A percentile compares a stretch with the other conserved stretches of the same genome.
These are phyloP conservation scores for Patellifolia procumbens DNA, from an alignment of 179 eudicot genomes.

Conservation along the genomic window DNA sequence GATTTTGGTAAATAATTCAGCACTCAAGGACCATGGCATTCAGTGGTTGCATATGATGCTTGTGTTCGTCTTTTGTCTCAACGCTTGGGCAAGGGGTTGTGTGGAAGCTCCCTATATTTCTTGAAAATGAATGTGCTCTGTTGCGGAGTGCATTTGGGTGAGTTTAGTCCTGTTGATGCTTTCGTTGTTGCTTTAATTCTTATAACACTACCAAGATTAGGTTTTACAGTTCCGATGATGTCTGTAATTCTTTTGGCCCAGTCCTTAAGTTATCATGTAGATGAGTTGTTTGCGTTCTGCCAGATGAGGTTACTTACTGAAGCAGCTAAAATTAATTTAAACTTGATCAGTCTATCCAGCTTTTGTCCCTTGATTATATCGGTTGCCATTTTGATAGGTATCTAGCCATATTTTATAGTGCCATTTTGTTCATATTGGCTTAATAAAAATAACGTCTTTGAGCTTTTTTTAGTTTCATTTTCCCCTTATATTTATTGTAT, in stretches of 20 bases:
- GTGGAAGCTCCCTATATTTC: constrained; percentile 88
- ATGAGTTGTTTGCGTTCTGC: neutral
- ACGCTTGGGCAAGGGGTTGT: constrained; percentile 97
- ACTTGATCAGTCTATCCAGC: neutral
- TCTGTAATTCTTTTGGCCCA: neutral
- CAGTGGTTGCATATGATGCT: constrained; percentile 91
- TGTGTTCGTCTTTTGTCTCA: constrained; percentile 94
- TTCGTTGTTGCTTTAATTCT: constrained; percentile 2
- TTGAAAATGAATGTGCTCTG: constrained; percentile 86
- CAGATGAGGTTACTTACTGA: too few relatives aligned
- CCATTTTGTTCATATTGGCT: neutral
- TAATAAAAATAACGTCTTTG: neutral
- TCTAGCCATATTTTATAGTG: neutral
- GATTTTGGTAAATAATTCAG: constrained; percentile 44
- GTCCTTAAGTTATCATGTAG: neutral
- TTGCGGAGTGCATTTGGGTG: constrained; percentile 85
- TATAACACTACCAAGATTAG: neutral
- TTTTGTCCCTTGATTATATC: neutral
- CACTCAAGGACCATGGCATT: constrained; percentile 90
- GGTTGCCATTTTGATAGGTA: neutral
- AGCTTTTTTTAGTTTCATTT: neutral
- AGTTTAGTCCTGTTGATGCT: constrained; percentile 23
- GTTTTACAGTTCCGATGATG: neutral
- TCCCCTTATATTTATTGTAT: neutral
- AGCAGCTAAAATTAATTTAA: neutral